A percentile compares a stretch with the other conserved stretches of the same genome.
Conservation (phyloP, 345 rosid species). For the Arabidopsis suecica region DNA sequence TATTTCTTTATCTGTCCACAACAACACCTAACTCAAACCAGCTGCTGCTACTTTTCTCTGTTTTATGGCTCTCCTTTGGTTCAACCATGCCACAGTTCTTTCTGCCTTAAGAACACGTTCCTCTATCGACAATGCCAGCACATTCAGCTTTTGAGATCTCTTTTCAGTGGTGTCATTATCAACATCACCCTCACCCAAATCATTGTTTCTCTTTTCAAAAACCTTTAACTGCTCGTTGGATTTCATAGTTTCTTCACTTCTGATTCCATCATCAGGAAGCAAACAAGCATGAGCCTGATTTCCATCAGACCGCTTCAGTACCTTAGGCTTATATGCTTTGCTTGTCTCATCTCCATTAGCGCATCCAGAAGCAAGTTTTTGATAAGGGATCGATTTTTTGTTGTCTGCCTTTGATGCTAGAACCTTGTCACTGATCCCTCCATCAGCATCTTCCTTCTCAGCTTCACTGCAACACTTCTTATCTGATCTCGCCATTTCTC, state of each 20-base stretch:
- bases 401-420: background rate
- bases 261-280: background rate
- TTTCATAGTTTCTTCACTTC: slow-evolving; percentile 3
- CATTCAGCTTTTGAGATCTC: background rate
- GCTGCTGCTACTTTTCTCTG: background rate
- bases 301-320: background rate
- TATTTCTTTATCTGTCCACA: background rate
- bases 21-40: background rate
- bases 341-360: slow-evolving; percentile 1
- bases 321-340: background rate
- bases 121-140: background rate
- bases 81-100: slow-evolving; percentile 15
- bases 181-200: background rate
- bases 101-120: background rate
- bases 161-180: background rate
- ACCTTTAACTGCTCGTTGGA: background rate
- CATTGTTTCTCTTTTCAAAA: background rate
- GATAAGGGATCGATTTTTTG: background rate
- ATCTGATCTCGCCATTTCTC: slow-evolving; percentile 7
- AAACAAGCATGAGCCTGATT: background rate
- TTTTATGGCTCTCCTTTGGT: background rate
- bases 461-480: slow-evolving; percentile 3
- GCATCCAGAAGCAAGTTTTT: background rate
- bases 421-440: too few relatives aligned
- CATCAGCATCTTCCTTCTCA: background rate